Evolutionary conservation across 1,284 basidiomycete species (phyloP).

Genomic region (Ceratobasidium sp.): DNA sequence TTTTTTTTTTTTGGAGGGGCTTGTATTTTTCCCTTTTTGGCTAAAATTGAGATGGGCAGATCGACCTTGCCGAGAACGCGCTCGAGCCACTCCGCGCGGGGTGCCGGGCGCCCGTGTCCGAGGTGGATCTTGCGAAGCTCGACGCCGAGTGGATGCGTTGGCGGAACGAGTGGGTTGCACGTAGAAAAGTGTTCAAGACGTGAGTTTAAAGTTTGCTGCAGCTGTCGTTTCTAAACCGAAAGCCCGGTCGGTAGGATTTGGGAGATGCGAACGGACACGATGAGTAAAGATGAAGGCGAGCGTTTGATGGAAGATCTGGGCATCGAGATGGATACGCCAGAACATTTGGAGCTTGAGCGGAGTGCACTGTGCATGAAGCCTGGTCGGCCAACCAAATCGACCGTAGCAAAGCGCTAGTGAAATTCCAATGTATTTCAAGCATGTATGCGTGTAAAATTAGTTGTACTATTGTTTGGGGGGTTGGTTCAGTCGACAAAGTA

Average conservation of each 20-base stretch:
- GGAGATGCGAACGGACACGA: constrained; percentile 69
- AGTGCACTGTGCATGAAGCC: constrained; percentile 56
- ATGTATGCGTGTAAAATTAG: constrained; percentile 31
- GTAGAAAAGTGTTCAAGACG: constrained; percentile 72
- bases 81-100: constrained; percentile 72
- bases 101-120: constrained; percentile 65
- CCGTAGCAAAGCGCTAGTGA: constrained; percentile 49
- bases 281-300: constrained; percentile 66
- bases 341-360: constrained; percentile 65
- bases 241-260: constrained; percentile 62
- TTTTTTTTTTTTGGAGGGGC: not conserved
- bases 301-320: constrained; percentile 73
- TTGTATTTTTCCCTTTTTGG: not conserved
- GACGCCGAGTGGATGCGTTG: constrained; percentile 73
- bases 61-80: constrained; percentile 48
- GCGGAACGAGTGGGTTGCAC: constrained; percentile 71
- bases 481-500: constrained; percentile 28
- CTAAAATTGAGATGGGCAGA: constrained; percentile 49
- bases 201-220: constrained; percentile 53
- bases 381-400: not conserved
- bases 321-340: constrained; percentile 71
- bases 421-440: not conserved
- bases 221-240: not conserved
- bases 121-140: constrained; percentile 65
- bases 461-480: constrained; percentile 27